Percentiles rank a stretch among this genome's conserved stretches.
phyloP scores from a whole-genome alignment of 2,329 filamentous ascomycete genomes.

The Pseudogymnoascus sp. region DNA sequence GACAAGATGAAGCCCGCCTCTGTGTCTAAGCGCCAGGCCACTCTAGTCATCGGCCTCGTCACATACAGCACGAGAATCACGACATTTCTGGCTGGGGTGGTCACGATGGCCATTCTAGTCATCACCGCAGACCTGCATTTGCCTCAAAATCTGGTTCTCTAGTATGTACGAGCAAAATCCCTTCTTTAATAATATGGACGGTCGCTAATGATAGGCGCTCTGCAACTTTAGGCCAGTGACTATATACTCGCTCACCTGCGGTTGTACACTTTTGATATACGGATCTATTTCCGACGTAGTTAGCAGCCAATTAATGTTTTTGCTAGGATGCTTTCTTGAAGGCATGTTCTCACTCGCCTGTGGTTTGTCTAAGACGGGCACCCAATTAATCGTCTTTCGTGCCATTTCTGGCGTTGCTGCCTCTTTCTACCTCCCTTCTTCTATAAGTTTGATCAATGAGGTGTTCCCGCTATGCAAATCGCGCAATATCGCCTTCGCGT shows the following conservation, averaged over 20 bases:
- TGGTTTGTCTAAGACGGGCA: background rate
- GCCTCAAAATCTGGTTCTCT: background rate
- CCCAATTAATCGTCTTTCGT: background rate
- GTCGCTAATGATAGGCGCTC: background rate
- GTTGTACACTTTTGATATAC: background rate
- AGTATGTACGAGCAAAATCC: background rate
- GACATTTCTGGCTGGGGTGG: background rate
- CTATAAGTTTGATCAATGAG: background rate
- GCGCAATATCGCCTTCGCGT: background rate
- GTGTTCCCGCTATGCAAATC: background rate
- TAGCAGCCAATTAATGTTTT: background rate
- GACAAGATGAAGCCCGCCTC: background rate
- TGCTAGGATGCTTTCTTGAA: background rate
- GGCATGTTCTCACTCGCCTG: background rate
- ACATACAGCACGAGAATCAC: background rate
- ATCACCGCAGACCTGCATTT: constrained; percentile 31
- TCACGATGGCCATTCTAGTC: constrained; percentile 32
- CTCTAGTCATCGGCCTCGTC: background rate
- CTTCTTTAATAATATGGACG: background rate
- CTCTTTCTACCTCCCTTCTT: background rate
- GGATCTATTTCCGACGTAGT: background rate
- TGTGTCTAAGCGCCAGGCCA: background rate
- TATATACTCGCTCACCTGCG: background rate
- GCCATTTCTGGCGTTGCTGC: background rate
- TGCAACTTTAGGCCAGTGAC: background rate